Evolutionary conservation across 2,329 filamentous ascomycete species (phyloP), one percentile per base, ranked within the genome.

Genomic region (Hyphodiscus sp.): DNA sequence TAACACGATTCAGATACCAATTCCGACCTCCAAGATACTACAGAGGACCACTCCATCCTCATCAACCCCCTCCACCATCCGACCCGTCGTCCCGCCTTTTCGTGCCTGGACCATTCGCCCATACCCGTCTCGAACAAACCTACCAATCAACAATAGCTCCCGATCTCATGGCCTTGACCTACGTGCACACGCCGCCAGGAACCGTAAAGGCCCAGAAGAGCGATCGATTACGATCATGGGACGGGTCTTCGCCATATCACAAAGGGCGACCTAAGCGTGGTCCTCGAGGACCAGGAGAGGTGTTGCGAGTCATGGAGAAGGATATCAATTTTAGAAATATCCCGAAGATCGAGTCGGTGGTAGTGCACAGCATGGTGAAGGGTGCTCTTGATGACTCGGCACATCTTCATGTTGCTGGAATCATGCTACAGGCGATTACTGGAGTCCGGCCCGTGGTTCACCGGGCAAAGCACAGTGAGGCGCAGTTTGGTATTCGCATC

Each of bases 21-120:
- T 97, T 87, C 72, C 90, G 91, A 60, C 86, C 92, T 49, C 94
- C 94, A 59, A 94, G 92, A 74, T 99, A 91, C 79, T 85, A 96
- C 71, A 89, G 92, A 66, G 94, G 94, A 53, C 91, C 91, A 59
- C 79, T 97, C 20, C 91, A 97, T 69, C 94, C 94, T 49, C 84
- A 96, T 66, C 90, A 96, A 74, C 88, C 90, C 55, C 92, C 90
- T n/a, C 80, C 84, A 41, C 81, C 85, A 49, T 94, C 91, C 58
- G 89, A 96, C 65, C 91, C 91, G 0, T 81, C 86, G 26, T 96
- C 94, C 55, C 87, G 94, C 68, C 79, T 90, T 67, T 99, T 94
- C 70, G 78, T 88, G 23, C 91, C 94, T 0, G 94, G 94, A 0
- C 94, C 94, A 1, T 99, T 97, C 77, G 87, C 86, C 67, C 78